Percentiles rank a stretch among this genome's conserved stretches.
phyloP scores from a whole-genome alignment of 2,329 filamentous ascomycete genomes.

The Fusarium graminum region DNA sequence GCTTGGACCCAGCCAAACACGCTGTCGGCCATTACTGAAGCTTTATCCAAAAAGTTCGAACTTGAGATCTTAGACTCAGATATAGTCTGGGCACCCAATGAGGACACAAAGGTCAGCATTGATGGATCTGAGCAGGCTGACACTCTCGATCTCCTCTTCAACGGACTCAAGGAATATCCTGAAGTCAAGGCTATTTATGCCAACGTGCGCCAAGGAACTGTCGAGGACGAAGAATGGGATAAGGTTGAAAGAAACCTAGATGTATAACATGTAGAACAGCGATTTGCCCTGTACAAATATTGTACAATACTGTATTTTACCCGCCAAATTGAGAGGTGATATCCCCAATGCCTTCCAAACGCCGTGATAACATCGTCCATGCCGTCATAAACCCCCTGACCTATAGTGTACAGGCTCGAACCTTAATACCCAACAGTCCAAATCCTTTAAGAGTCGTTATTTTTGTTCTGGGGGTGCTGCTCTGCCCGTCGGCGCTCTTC shows the following conservation, averaged over 20 bases:
- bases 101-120: constrained; percentile 78
- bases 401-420: constrained; percentile 42
- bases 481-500: constrained; percentile 51
- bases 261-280: constrained; percentile 53
- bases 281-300: constrained; percentile 33
- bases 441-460: constrained; percentile 32
- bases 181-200: constrained; percentile 85
- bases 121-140: constrained; percentile 68
- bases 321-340: constrained; percentile 38
- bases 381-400: constrained; percentile 14
- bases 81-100: constrained; percentile 87
- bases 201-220: constrained; percentile 69
- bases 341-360: constrained; percentile 43
- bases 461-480: constrained; percentile 34
- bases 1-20: constrained; percentile 61
- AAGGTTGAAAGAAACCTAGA: constrained; percentile 67
- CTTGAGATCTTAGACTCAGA: constrained; percentile 80
- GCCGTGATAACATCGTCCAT: constrained; percentile 43
- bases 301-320: constrained; percentile 38
- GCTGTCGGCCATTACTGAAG: constrained; percentile 54
- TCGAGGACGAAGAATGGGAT: constrained; percentile 68
- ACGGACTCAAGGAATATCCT: constrained; percentile 72
- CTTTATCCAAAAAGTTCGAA: constrained; percentile 71
- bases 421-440: constrained; percentile 5
- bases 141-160: constrained; percentile 70